Evolutionary conservation across 192 early-diverging fungal species (phyloP).

Genomic region (Thamnidium elegans): DNA sequence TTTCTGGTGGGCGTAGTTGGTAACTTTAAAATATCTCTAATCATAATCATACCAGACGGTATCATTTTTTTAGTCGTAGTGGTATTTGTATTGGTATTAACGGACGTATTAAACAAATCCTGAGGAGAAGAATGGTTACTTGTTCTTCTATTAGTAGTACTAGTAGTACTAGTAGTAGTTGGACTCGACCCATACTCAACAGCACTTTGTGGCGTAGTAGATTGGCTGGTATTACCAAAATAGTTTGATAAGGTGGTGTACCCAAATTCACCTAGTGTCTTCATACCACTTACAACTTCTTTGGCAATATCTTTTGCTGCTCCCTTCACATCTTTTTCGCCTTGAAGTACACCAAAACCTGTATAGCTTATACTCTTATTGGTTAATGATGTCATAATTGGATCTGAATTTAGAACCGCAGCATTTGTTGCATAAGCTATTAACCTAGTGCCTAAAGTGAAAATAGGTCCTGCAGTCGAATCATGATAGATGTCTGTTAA

Average conservation of each 20-base stretch:
- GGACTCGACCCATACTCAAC: constrained; percentile 9
- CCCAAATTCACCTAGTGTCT: constrained; percentile 60
- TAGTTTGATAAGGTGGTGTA: constrained; percentile 68
- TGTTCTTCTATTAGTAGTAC: background rate
- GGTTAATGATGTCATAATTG: constrained; percentile 1
- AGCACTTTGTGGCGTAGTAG: background rate
- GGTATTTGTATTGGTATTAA: background rate
- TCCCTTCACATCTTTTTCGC: constrained; percentile 47
- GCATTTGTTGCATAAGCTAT: constrained; percentile 69
- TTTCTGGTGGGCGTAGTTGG: constrained; percentile 13
- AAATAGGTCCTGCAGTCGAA: constrained; percentile 35
- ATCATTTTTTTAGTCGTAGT: constrained; percentile 8
- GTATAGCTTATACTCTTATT: constrained; percentile 20
- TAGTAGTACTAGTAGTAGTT: background rate
- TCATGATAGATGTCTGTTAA: constrained; percentile 53
- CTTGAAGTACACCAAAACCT: constrained; percentile 26
- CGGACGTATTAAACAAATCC: background rate
- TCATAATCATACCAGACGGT: constrained; percentile 41
- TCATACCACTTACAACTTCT: constrained; percentile 77
- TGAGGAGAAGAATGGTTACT: too few relatives aligned
- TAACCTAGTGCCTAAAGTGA: constrained; percentile 62
- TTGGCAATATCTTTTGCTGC: constrained; percentile 75
- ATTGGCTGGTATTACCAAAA: constrained; percentile 26
- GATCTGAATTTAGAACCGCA: constrained; percentile 30
- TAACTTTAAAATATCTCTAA: constrained; percentile 42